These are phyloP conservation scores for Lactuca saligna DNA, from an alignment of 129 eudicot species.

Conservation along the genomic window DNA sequence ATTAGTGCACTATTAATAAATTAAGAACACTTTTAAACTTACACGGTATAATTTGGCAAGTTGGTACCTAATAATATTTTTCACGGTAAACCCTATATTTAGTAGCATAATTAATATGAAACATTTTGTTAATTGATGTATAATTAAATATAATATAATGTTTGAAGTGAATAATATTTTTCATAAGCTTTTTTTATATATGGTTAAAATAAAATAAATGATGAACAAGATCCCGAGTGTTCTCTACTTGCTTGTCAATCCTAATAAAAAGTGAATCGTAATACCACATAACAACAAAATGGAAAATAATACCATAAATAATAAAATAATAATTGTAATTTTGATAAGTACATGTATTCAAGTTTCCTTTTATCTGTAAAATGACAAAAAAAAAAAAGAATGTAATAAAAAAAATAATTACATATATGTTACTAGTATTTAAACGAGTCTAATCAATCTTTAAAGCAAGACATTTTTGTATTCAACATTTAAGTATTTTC, in stretches of 20 bases:
- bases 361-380: neutral
- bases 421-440: neutral
- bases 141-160: neutral
- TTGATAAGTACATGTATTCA: neutral
- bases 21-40: neutral
- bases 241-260: too few relatives aligned
- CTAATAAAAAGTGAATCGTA: too few relatives aligned
- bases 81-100: neutral
- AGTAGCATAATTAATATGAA: neutral
- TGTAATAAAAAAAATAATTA: neutral
- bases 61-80: neutral
- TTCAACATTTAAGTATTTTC: neutral
- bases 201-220: too few relatives aligned
- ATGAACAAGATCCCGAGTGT: too few relatives aligned
- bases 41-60: neutral
- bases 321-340: neutral
- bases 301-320: too few relatives aligned
- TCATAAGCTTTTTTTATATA: neutral
- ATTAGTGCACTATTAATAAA: neutral
- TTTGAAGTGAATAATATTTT: neutral
- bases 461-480: neutral
- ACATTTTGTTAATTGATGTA: neutral
- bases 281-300: too few relatives aligned
- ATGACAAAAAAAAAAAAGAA: neutral
- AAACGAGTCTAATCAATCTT: neutral